Evolutionary conservation across 2,329 filamentous ascomycete species (phyloP), one percentile per base, ranked within the genome.

Genomic region (Aspergillus udagawae): DNA sequence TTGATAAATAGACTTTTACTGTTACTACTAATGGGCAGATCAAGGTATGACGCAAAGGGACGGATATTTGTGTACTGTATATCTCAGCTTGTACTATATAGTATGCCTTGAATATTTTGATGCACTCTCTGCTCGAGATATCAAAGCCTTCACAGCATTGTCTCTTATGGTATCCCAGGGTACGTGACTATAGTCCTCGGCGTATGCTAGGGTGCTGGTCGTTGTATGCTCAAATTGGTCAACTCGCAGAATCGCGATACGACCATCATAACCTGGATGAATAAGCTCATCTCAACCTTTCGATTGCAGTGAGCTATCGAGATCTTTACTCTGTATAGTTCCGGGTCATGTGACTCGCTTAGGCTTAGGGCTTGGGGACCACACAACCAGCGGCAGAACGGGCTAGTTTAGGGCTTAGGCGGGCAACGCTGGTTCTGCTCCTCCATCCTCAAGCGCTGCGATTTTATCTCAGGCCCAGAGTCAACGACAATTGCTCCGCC

Each of bases 401-500:
- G 66, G 69, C 67, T 68, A 67, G 69, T 66, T 73, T 75, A 75
- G 71, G 73, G 73, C 67, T 74, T 70, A 63, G 63, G 65, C 70
- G 70, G 67, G 63, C 65, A 38, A 66, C 63, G 65, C 20, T 45
- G 56, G 56, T 58, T 60, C 67, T 67, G 69, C 68, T 68, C 63
- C 66, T 71, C 72, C 70, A 67, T 67, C 67, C 64, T 70, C 66
- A 58, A 66, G 61, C 57, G 64, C 66, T 70, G 66, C 63, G 69
- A 73, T 73, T 73, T 73, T 73, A 74, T 69, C 65, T 66, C 69
- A 67, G 60, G 60, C 65, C 65, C 67, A 70, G 69, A 70, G 69
- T 70, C 68, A 72, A 73, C 68, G 72, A 74, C 67, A 68, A 65
- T 70, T 70, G 69, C 72, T 75, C 72, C 70, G 71, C 72, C 73